phyloP scores from a whole-genome alignment of 2,329 filamentous ascomycete species.

The Coleophoma eucalyptorum region DNA sequence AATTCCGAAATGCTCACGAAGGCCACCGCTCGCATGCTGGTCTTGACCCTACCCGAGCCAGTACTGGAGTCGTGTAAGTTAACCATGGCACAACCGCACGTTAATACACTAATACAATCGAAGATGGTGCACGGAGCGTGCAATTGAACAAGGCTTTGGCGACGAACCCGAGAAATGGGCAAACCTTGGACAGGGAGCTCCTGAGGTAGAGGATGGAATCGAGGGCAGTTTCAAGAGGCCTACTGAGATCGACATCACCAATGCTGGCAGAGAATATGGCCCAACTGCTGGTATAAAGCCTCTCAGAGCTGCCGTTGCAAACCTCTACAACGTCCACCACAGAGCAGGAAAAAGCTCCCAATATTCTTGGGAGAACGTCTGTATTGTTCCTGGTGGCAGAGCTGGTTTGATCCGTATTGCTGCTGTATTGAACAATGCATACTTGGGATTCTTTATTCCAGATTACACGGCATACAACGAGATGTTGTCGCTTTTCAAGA shows the following conservation, averaged over 20 bases:
- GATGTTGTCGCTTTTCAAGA: slow-evolving; percentile 93
- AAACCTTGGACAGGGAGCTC: slow-evolving; percentile 90
- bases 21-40: slow-evolving; percentile 89
- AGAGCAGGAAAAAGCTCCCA: slow-evolving; percentile 81
- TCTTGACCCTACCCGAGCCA: slow-evolving; percentile 81
- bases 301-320: slow-evolving; percentile 82
- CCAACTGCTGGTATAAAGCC: slow-evolving; percentile 93
- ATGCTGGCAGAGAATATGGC: slow-evolving; percentile 82
- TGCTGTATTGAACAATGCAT: slow-evolving; percentile 87
- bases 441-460: slow-evolving; percentile 89
- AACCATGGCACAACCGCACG: too few relatives aligned
- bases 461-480: slow-evolving; percentile 98
- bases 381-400: slow-evolving; percentile 89
- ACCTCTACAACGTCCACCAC: slow-evolving; percentile 90
- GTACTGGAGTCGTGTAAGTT: slow-evolving; percentile 78
- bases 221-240: slow-evolving; percentile 84
- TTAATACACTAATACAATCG: too few relatives aligned
- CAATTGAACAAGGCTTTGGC: slow-evolving; percentile 81
- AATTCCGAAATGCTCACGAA: slow-evolving; percentile 87
- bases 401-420: slow-evolving; percentile 93
- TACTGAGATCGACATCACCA: slow-evolving; percentile 70
- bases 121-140: slow-evolving; percentile 79
- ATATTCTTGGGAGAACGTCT: slow-evolving; percentile 97
- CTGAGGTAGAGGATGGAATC: slow-evolving; percentile 92
- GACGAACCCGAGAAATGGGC: slow-evolving; percentile 84